phyloP scores from a whole-genome alignment of 2,329 filamentous ascomycete genomes.

The Clathrospora elynae region DNA sequence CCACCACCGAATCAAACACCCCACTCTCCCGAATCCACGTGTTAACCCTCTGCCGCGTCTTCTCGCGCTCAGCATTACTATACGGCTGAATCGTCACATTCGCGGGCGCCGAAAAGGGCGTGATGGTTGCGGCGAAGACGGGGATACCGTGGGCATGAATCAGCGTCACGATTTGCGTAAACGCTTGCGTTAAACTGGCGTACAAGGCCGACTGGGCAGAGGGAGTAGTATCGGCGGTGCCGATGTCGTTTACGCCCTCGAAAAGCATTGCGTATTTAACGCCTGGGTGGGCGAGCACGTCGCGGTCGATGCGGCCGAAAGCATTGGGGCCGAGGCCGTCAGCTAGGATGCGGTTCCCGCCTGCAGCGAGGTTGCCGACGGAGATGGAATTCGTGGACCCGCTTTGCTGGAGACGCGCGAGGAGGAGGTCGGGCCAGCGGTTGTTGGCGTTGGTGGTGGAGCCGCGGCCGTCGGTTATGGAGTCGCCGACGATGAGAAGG shows the following conservation, averaged over 20 bases:
- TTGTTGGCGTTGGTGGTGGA: conserved; percentile 65
- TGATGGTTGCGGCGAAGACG: conserved; percentile 69
- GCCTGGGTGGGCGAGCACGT: conserved; percentile 63
- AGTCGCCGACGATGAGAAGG: conserved; percentile 65
- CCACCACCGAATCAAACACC: conserved; percentile 64
- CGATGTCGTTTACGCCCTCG: conserved; percentile 69
- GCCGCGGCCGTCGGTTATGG: conserved; percentile 68
- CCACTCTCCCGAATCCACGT: conserved; percentile 63
- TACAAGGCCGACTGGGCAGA: conserved; percentile 56
- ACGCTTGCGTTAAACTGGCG: conserved; percentile 61
- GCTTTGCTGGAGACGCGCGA: conserved; percentile 54
- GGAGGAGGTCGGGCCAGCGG: conserved; percentile 49
- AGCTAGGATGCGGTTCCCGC: conserved; percentile 68
- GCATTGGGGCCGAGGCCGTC: conserved; percentile 68
- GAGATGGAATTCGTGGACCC: conserved; percentile 56
- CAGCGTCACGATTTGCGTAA: conserved; percentile 61
- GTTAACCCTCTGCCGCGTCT: conserved; percentile 63
- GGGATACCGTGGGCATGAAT: conserved; percentile 61
- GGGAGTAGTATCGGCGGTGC: conserved; percentile 53
- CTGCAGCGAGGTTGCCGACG: conserved; percentile 69
- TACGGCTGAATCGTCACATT: conserved; percentile 33
- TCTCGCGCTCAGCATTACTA: conserved; percentile 57
- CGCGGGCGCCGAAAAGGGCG: conserved; percentile 59
- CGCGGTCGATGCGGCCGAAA: conserved; percentile 65
- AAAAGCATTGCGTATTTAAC: conserved; percentile 68